These are phyloP conservation scores for Alternaria incomplexa DNA, from an alignment of 2,329 filamentous ascomycete species.

Conservation along the genomic window DNA sequence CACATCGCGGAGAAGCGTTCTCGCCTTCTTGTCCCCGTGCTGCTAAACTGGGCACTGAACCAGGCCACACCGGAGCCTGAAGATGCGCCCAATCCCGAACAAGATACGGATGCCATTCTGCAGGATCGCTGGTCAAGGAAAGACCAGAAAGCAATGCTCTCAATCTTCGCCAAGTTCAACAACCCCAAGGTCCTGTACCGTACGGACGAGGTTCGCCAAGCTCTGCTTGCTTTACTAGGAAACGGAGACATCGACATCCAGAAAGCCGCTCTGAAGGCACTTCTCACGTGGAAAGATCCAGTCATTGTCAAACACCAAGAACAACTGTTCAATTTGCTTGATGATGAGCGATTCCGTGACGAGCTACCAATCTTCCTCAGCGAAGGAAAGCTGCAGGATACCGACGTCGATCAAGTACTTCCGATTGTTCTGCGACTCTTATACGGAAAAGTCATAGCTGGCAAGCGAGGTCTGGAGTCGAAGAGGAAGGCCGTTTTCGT, in stretches of 20 bases:
- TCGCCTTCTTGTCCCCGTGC: conserved; percentile 81
- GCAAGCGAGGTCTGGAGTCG: conserved; percentile 79
- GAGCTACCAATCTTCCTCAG: conserved; percentile 87
- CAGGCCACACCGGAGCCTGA: conserved; percentile 15
- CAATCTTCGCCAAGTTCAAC: conserved; percentile 80
- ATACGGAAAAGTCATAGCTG: conserved; percentile 88
- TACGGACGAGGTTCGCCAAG: conserved; percentile 74
- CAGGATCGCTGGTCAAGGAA: conserved; percentile 68
- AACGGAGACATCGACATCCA: conserved; percentile 94
- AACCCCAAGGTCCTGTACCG: conserved; percentile 87
- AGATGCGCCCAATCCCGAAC: background rate
- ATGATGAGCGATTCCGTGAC: conserved; percentile 90
- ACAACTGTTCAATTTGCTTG: conserved; percentile 82
- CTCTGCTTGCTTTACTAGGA: conserved; percentile 75
- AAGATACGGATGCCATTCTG: conserved; percentile 20
- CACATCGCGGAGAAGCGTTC: conserved; percentile 84
- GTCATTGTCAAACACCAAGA: conserved; percentile 80
- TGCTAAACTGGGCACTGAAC: conserved; percentile 74
- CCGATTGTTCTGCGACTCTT: conserved; percentile 85
- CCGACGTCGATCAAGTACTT: conserved; percentile 77
- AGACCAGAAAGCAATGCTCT: conserved; percentile 84
- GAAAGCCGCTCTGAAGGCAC: conserved; percentile 79
- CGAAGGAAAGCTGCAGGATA: conserved; percentile 70
- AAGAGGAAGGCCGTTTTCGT: conserved; percentile 76
- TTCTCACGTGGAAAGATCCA: conserved; percentile 87